These are phyloP conservation scores for Pholiota conissans DNA, from an alignment of 768 basidiomycete genomes.

Conservation along the genomic window DNA sequence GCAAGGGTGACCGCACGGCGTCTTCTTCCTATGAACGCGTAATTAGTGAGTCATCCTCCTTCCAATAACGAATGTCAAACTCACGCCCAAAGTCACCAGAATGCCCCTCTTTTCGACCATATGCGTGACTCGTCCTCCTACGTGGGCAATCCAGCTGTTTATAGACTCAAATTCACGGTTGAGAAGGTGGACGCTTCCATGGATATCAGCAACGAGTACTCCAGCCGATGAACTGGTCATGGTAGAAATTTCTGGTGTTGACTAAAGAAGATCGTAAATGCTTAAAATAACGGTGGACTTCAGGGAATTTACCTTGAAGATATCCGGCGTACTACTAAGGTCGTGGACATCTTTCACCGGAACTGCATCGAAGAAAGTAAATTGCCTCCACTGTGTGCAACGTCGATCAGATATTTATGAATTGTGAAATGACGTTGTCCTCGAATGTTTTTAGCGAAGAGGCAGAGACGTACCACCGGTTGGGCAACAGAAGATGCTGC, in stretches of 20 bases:
- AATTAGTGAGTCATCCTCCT: slow-evolving; percentile 6
- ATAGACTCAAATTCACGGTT: slow-evolving; percentile 71
- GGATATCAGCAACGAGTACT: slow-evolving; percentile 79
- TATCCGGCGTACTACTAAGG: slow-evolving; percentile 68
- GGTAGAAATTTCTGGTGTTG: slow-evolving; percentile 72
- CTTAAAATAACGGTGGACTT: background rate
- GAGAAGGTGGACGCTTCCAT: slow-evolving; percentile 79
- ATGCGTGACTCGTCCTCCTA: slow-evolving; percentile 79
- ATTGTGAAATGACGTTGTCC: background rate
- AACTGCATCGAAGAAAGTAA: slow-evolving; percentile 83
- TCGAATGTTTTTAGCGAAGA: slow-evolving; percentile 4
- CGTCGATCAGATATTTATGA: slow-evolving; percentile 1
- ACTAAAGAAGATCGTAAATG: slow-evolving; percentile 31
- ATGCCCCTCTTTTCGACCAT: slow-evolving; percentile 81
- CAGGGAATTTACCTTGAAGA: slow-evolving; percentile 89
- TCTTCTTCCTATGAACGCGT: slow-evolving; percentile 69
- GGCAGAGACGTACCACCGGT: slow-evolving; percentile 30
- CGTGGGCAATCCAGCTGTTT: slow-evolving; percentile 79
- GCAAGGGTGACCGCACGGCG: slow-evolving; percentile 57
- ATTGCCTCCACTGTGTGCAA: slow-evolving; percentile 73
- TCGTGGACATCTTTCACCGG: slow-evolving; percentile 82
- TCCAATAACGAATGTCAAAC: slow-evolving; percentile 27
- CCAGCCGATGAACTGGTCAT: slow-evolving; percentile 64
- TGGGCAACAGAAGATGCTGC: slow-evolving; percentile 25
- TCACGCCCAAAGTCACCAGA: slow-evolving; percentile 86